Conservation (phyloP, 495 filamentous ascomycete genomes). For the Xylaria cubensis region DNA sequence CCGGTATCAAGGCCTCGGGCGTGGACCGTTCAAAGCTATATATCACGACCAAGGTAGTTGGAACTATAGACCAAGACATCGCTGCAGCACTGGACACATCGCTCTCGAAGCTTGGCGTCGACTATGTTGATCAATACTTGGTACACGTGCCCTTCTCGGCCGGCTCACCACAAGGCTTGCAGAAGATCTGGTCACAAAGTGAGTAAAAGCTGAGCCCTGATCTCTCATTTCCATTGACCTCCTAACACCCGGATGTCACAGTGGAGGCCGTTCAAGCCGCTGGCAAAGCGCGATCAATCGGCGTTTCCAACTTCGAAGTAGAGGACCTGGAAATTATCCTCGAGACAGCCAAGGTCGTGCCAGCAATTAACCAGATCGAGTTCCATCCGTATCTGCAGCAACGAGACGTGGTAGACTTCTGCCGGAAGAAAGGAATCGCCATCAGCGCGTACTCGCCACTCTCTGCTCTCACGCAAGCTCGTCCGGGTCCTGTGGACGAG, state of each 20-base stretch:
- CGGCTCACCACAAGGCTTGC: conserved; percentile 66
- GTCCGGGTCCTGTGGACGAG: conserved; percentile 71
- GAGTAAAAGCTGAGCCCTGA: not conserved
- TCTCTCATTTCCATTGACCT: not conserved
- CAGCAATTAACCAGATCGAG: conserved; percentile 86
- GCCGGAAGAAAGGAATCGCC: conserved; percentile 70
- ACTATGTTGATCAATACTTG: conserved; percentile 86
- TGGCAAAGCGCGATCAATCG: conserved; percentile 78
- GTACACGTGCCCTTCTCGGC: conserved; percentile 82
- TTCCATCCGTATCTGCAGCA: conserved; percentile 87
- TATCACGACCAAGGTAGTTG: conserved; percentile 74
- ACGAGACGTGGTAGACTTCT: conserved; percentile 66
- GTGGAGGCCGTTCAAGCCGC: conserved; percentile 74
- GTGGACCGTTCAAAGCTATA: conserved; percentile 72
- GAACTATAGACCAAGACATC: conserved; percentile 59
- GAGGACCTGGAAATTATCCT: conserved; percentile 72
- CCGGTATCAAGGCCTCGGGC: conserved; percentile 72
- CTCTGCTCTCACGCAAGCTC: conserved; percentile 62
- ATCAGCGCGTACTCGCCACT: conserved; percentile 73
- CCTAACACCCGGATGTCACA: not conserved
- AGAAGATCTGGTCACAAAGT: conserved; percentile 71
- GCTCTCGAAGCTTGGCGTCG: conserved; percentile 73
- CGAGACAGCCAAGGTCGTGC: conserved; percentile 65
- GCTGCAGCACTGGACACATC: conserved; percentile 73
- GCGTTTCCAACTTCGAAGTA: conserved; percentile 80